Percentiles rank a stretch among this genome's conserved stretches.
These are phyloP conservation scores for Phytophthora ramorum DNA, from an alignment of 352 stramenopile genomes.

Conservation along the genomic window DNA sequence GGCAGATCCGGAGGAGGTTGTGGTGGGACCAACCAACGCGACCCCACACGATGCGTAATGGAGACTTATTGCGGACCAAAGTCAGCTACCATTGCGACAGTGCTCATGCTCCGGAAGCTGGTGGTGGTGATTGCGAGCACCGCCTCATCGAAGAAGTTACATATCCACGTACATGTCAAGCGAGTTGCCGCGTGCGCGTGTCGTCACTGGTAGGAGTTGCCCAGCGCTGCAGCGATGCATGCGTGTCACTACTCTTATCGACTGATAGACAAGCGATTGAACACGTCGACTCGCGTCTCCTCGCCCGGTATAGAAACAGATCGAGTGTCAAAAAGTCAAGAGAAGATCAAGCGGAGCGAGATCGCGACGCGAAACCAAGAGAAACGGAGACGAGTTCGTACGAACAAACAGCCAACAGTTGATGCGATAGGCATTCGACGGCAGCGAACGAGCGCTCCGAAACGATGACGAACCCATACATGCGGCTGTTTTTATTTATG, in stretches of 20 bases:
- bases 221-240: conserved; percentile 4
- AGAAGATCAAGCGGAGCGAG: conserved; percentile 26
- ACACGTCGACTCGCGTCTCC: conserved; percentile 25
- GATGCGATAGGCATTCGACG: conserved; percentile 49
- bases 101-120: conserved; percentile 1
- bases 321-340: conserved; percentile 37
- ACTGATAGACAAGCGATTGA: conserved; percentile 19
- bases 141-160: conserved; percentile 23
- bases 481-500: conserved; percentile 52
- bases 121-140: not conserved
- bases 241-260: not conserved
- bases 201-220: conserved; percentile 20
- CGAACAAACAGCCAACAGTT: conserved; percentile 46
- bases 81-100: conserved; percentile 1
- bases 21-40: conserved; percentile 53
- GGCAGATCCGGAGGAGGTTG: conserved; percentile 67
- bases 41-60: conserved; percentile 46
- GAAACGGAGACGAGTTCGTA: conserved; percentile 43
- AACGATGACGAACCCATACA: conserved; percentile 44
- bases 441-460: conserved; percentile 46
- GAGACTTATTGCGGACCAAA: not conserved
- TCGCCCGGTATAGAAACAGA: conserved; percentile 38
- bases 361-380: conserved; percentile 24
- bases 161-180: conserved; percentile 50
- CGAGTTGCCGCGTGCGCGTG: conserved; percentile 15